Evolutionary conservation across 2,329 filamentous ascomycete species (phyloP), one percentile per base, ranked within the genome.

Genomic region (Piedraia hortae): DNA sequence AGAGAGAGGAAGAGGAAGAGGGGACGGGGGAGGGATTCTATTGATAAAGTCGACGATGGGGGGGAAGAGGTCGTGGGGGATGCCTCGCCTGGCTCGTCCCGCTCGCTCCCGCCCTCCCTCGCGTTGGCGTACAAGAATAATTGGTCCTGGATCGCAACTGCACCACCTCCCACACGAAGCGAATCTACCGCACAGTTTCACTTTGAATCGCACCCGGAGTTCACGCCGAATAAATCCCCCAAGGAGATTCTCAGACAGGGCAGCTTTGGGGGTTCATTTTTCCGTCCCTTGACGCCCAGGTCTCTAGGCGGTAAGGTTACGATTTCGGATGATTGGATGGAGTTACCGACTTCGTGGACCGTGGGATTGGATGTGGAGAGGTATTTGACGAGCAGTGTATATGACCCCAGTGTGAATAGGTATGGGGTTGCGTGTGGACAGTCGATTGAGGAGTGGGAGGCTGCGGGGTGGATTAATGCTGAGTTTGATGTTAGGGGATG

Each of bases 361-460:
- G 22, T 34, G 2, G 46, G 45, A 1, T 34, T 59, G 3, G 38
- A 48, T 21, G 35, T 47, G 0, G 30, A 34, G 23, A 34, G 23
- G 11, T 53, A 46, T 27, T 38, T 59, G 6, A 49, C 44, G 1
- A 47, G 34, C 4, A 28, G 37, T 1, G 31, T 28, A 1, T 59
- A 59, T 36, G 39, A 55, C 20, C 31, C 54, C 0, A 47, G 48
- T 2, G 38, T 56, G 12, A 60, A 61, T 36, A 60, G 59, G 30
- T 59, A 46, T 37, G 50, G 50, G 25, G 54, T 57, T 3, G 31
- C 47, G 3, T 57, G 54, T 30, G 56, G 56, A 4, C 56, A 60
- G 37, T 47, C 38, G 9, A 59, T 59, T 19, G 54, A 59, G 31
- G 47, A 56, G 28, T 60, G 56, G 56, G 56, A 61, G 32, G 51